These are phyloP conservation scores for Piromyces sp. DNA, from an alignment of 192 early-diverging fungal genomes.

Conservation along the genomic window DNA sequence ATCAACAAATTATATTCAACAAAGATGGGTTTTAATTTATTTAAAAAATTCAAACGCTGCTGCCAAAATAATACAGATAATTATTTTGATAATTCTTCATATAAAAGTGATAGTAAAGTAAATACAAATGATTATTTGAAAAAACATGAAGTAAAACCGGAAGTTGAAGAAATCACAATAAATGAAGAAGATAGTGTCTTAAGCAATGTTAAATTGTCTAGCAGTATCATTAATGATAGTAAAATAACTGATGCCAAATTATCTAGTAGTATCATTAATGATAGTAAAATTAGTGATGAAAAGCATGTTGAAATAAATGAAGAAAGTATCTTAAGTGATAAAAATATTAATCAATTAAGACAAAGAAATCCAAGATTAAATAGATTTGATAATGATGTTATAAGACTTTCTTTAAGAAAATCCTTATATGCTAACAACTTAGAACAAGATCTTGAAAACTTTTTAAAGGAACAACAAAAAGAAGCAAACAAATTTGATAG, in stretches of 20 bases:
- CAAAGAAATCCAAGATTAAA: not conserved
- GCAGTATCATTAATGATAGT: not conserved
- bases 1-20: too few relatives aligned
- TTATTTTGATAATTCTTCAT: not conserved
- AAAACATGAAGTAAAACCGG: not conserved
- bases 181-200: too few relatives aligned
- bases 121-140: not conserved
- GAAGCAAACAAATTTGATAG: not conserved
- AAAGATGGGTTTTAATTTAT: not conserved
- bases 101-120: not conserved
- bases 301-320: not conserved
- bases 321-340: not conserved
- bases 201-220: too few relatives aligned
- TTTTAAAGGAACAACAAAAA: not conserved
- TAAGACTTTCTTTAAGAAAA: not conserved
- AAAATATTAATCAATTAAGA: not conserved
- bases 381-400: not conserved
- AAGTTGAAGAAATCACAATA: too few relatives aligned
- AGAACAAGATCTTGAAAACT: not conserved
- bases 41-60: not conserved
- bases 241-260: not conserved
- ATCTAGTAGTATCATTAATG: not conserved
- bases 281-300: not conserved
- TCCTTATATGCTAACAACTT: not conserved
- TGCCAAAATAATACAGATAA: not conserved